Percentiles rank a stretch among this genome's conserved stretches.
Evolutionary conservation across 2,329 filamentous ascomycete genomes (phyloP).

Genomic region (Arthrobotrys megalospora): DNA sequence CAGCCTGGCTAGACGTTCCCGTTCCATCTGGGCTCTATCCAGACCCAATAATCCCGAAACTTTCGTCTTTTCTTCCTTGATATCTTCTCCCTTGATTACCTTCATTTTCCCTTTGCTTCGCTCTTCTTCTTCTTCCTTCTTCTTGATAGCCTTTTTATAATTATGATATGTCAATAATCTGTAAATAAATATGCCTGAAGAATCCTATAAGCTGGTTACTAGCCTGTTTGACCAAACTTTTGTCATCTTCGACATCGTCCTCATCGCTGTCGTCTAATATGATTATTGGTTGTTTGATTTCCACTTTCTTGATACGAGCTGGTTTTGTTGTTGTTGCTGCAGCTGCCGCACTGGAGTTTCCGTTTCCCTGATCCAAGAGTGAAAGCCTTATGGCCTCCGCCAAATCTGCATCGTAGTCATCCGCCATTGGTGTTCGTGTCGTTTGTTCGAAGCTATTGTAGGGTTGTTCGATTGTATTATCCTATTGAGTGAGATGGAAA

Average conservation of each 20-base stretch:
- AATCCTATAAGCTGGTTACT: background rate
- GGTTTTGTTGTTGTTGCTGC: conserved; percentile 33
- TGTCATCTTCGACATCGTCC: conserved; percentile 31
- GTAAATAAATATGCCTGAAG: conserved; percentile 4
- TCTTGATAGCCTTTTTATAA: conserved; percentile 32
- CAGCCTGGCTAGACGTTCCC: conserved; percentile 81
- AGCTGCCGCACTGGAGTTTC: conserved; percentile 1
- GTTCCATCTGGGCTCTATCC: conserved; percentile 87
- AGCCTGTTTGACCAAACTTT: conserved; percentile 37
- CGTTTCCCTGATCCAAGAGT: conserved; percentile 29
- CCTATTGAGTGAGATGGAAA: no score
- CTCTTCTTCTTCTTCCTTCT: conserved; percentile 8
- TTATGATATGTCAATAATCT: conserved; percentile 3
- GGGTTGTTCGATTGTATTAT: background rate
- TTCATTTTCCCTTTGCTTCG: background rate
- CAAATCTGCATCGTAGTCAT: conserved; percentile 55
- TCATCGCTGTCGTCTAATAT: conserved; percentile 50
- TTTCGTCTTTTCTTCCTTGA: conserved; percentile 31
- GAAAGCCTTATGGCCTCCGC: conserved; percentile 54
- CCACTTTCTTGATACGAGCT: conserved; percentile 46
- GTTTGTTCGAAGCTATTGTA: background rate
- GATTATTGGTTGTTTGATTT: conserved; percentile 35
- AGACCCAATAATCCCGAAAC: conserved; percentile 69
- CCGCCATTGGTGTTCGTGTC: conserved; percentile 27
- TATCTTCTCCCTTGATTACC: conserved; percentile 15